These are phyloP conservation scores for Astrephomene gubernaculifera DNA, from an alignment of 139 green algal species.

Conservation along the genomic window DNA sequence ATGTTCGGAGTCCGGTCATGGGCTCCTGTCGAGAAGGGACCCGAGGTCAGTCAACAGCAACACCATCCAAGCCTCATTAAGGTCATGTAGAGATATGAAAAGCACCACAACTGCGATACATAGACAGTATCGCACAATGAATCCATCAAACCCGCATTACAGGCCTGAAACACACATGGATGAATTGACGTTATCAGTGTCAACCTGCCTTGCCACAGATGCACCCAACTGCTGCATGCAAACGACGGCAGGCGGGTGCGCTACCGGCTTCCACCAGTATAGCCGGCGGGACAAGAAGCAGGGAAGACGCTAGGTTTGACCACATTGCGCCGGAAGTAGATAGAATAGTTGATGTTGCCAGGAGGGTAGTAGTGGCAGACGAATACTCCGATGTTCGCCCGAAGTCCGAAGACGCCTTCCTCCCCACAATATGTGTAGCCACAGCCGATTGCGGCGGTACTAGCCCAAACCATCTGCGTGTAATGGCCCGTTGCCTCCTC, in stretches of 20 bases:
- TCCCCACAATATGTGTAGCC: not conserved
- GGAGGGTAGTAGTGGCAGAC: conserved; percentile 42
- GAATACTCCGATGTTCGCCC: not conserved
- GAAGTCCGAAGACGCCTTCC: not conserved
- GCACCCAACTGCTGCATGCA: too few relatives aligned
- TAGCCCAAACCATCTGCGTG: conserved; percentile 49
- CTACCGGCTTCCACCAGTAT: not conserved
- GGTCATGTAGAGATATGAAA: too few relatives aligned
- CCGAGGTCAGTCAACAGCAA: too few relatives aligned
- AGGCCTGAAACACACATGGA: too few relatives aligned
- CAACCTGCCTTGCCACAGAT: too few relatives aligned
- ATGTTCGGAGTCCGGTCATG: too few relatives aligned
- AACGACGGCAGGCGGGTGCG: not conserved
- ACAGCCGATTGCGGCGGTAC: conserved; percentile 41
- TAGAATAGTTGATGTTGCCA: conserved; percentile 10
- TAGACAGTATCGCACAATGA: too few relatives aligned
- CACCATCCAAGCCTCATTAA: too few relatives aligned
- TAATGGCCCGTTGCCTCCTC: conserved; percentile 43
- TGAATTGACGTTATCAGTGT: too few relatives aligned
- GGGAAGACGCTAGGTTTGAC: not conserved
- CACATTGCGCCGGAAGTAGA: not conserved
- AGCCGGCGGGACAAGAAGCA: not conserved
- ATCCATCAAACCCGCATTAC: too few relatives aligned
- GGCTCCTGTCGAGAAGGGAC: too few relatives aligned
- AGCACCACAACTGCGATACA: too few relatives aligned